Percentiles rank a stretch among this genome's conserved stretches.
These are phyloP conservation scores for Purpureocillium takamizusanense DNA, from an alignment of 2,329 filamentous ascomycete genomes.

Conservation along the genomic window DNA sequence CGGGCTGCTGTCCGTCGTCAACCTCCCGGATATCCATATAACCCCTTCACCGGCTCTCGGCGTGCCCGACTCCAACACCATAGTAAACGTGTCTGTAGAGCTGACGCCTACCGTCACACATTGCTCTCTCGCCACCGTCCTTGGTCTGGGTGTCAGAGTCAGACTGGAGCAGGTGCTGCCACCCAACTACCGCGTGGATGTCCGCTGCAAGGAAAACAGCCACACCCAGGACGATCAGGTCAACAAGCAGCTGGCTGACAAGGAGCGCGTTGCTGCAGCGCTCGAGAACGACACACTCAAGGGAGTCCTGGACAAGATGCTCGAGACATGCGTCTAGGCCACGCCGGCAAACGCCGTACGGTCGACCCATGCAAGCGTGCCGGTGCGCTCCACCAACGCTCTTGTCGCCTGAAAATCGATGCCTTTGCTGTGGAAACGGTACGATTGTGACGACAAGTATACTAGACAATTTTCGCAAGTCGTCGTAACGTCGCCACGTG, in stretches of 20 bases:
- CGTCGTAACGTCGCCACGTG: too few relatives aligned
- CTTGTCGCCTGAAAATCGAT: too few relatives aligned
- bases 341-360: conserved; percentile 9
- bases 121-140: conserved; percentile 92
- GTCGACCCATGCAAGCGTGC: too few relatives aligned
- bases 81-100: conserved; percentile 71
- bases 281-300: conserved; percentile 88
- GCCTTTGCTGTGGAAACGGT: too few relatives aligned
- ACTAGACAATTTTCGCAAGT: too few relatives aligned
- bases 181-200: conserved; percentile 84
- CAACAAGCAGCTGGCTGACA: conserved; percentile 93
- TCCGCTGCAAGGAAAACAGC: conserved; percentile 91
- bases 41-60: conserved; percentile 28
- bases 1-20: conserved; percentile 88
- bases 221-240: conserved; percentile 92
- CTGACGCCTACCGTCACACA: conserved; percentile 96
- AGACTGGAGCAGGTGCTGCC: conserved; percentile 85
- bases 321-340: conserved; percentile 64
- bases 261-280: conserved; percentile 90
- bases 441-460: too few relatives aligned
- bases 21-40: conserved; percentile 87
- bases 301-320: conserved; percentile 86
- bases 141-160: conserved; percentile 86
- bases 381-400: too few relatives aligned
- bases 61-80: conserved; percentile 39